Evolutionary conservation across 495 filamentous ascomycete genomes (phyloP).

Genomic region (Terfezia claveryi): DNA sequence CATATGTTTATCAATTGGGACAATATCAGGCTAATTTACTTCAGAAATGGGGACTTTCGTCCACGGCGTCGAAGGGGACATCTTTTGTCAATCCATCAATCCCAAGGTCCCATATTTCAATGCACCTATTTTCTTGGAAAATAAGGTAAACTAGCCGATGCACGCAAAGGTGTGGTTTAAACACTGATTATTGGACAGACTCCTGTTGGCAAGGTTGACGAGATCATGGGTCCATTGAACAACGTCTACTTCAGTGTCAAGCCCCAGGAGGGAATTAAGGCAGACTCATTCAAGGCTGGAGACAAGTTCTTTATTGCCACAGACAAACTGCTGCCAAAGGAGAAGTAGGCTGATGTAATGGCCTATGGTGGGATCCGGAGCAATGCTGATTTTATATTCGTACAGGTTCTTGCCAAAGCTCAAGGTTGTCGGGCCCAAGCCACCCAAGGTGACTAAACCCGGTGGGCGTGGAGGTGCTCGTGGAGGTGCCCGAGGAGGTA

Average conservation of each 20-base stretch:
- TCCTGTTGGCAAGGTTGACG: conserved; percentile 72
- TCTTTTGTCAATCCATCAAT: conserved; percentile 84
- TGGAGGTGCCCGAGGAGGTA: conserved; percentile 27
- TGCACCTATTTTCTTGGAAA: conserved; percentile 93
- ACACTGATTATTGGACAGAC: conserved; percentile 29
- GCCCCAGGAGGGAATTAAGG: conserved; percentile 84
- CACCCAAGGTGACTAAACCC: conserved; percentile 26
- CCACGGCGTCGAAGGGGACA: conserved; percentile 87
- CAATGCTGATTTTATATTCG: neutral
- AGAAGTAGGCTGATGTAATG: conserved; percentile 32
- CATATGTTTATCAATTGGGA: neutral
- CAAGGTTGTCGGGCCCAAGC: conserved; percentile 40
- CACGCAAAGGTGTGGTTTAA: neutral
- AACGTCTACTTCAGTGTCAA: conserved; percentile 97
- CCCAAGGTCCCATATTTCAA: conserved; percentile 97
- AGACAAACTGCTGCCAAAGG: conserved; percentile 83
- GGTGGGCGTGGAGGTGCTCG: conserved; percentile 25
- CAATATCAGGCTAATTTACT: conserved; percentile 14
- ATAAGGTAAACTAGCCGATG: conserved; percentile 41
- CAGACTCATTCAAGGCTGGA: conserved; percentile 76
- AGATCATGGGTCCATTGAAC: conserved; percentile 71
- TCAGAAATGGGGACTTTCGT: conserved; percentile 81
- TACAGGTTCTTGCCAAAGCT: conserved; percentile 77
- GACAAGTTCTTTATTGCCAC: conserved; percentile 92
- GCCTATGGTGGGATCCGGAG: neutral